A percentile compares a stretch with the other conserved stretches of the same genome.
Evolutionary conservation across 352 stramenopile genomes (phyloP).

Genomic region (Aphanomyces stellatus): DNA sequence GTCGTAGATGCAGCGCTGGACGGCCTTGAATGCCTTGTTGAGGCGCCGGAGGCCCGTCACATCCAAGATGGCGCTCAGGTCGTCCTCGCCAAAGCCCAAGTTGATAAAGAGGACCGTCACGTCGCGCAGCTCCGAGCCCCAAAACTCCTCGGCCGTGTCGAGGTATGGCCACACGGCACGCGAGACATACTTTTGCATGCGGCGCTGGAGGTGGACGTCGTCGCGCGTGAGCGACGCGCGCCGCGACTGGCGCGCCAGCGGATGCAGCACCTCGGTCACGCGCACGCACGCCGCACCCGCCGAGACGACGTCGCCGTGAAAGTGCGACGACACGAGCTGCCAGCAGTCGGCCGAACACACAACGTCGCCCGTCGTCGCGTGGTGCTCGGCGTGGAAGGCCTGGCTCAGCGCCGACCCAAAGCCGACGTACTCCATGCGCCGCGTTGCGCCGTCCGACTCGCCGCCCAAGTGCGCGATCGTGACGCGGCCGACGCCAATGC

Average conservation of each 20-base stretch:
- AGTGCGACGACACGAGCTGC: slow-evolving; percentile 52
- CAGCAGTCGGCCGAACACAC: slow-evolving; percentile 83
- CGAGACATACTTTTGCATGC: slow-evolving; percentile 89
- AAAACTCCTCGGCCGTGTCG: slow-evolving; percentile 88
- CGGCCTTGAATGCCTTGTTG: slow-evolving; percentile 67
- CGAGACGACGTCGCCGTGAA: slow-evolving; percentile 39
- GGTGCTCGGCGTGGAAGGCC: slow-evolving; percentile 83
- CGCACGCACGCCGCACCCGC: slow-evolving; percentile 39
- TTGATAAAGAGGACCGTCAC: slow-evolving; percentile 93
- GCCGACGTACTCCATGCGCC: slow-evolving; percentile 88
- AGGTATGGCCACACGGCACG: slow-evolving; percentile 88
- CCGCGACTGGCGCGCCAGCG: slow-evolving; percentile 57
- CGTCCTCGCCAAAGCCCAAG: slow-evolving; percentile 83
- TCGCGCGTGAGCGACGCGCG: slow-evolving; percentile 66
- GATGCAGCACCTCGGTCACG: slow-evolving; percentile 41
- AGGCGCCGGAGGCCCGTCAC: slow-evolving; percentile 56
- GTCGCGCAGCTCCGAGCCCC: slow-evolving; percentile 86
- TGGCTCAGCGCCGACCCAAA: slow-evolving; percentile 86
- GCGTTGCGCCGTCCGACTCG: slow-evolving; percentile 65
- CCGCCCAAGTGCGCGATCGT: slow-evolving; percentile 87
- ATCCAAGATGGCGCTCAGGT: slow-evolving; percentile 68
- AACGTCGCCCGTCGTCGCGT: slow-evolving; percentile 82
- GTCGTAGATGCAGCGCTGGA: slow-evolving; percentile 88
- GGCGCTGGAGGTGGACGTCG: slow-evolving; percentile 66
- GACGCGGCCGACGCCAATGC: slow-evolving; percentile 81